phyloP scores from a whole-genome alignment of 225 moss, liverwort and hornwort species.

The Pseudisothecium myosuroides region DNA sequence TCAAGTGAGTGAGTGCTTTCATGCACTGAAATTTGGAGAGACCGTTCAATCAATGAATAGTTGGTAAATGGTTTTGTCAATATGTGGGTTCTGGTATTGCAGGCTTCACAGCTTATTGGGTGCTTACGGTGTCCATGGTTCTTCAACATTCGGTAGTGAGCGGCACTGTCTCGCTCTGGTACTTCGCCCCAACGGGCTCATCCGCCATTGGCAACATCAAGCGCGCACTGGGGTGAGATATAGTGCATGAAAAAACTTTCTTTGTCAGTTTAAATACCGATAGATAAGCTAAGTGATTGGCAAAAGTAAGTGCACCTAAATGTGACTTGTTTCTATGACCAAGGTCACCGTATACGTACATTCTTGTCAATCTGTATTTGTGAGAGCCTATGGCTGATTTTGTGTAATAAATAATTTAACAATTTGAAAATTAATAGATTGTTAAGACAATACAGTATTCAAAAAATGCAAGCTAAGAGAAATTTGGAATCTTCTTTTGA shows the following conservation, averaged over 20 bases:
- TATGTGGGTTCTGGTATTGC: neutral
- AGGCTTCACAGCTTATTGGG: neutral
- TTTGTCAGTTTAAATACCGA: neutral
- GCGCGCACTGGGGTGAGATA: neutral
- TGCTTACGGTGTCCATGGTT: neutral
- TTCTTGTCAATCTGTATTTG: neutral
- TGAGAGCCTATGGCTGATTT: neutral
- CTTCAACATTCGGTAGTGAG: neutral
- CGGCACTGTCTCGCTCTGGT: conserved; percentile 65
- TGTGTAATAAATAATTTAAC: neutral
- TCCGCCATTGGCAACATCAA: neutral
- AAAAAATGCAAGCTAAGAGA: neutral
- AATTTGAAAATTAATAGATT: neutral
- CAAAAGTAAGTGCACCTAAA: neutral
- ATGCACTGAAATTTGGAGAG: too few species aligned
- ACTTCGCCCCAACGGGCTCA: conserved; percentile 32
- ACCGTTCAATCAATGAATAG: too few species aligned
- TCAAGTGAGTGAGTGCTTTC: neutral
- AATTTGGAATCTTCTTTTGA: neutral
- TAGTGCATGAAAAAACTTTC: too few species aligned
- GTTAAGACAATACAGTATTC: accelerated
- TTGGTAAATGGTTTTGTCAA: too few species aligned
- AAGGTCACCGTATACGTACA: accelerated
- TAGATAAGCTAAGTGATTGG: neutral
- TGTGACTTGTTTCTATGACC: neutral